Percentiles rank a stretch among this genome's conserved stretches.
Conservation (phyloP, 2,329 filamentous ascomycete genomes). For the Talaromyces funiculosus region DNA sequence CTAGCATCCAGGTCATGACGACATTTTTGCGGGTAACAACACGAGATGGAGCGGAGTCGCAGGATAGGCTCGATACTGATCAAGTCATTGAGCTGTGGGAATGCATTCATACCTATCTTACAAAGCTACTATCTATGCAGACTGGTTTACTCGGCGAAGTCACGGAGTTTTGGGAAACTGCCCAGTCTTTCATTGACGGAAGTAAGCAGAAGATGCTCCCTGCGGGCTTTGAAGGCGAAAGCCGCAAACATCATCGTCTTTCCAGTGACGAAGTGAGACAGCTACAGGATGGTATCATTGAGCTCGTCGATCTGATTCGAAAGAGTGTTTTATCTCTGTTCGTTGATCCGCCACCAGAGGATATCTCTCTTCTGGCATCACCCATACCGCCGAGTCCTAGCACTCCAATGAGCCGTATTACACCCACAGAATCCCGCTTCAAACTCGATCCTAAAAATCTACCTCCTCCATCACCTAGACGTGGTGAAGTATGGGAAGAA, state of each 20-base stretch:
- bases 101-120: conserved; percentile 70
- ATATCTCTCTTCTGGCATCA: conserved; percentile 81
- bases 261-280: conserved; percentile 64
- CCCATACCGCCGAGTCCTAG: conserved; percentile 64
- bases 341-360: conserved; percentile 79
- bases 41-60: conserved; percentile 59
- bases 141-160: conserved; percentile 83
- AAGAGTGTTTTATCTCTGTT: conserved; percentile 79
- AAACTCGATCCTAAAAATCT: conserved; percentile 72
- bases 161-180: conserved; percentile 87
- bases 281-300: conserved; percentile 69
- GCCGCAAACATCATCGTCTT: conserved; percentile 72
- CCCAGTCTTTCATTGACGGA: conserved; percentile 83
- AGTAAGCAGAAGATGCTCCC: conserved; percentile 76
- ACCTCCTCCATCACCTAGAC: conserved; percentile 69
- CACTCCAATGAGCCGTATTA: conserved; percentile 55
- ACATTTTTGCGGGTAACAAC: conserved; percentile 69
- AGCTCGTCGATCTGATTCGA: conserved; percentile 77
- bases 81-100: conserved; percentile 91
- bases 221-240: conserved; percentile 73
- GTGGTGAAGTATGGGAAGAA: conserved; percentile 84
- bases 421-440: conserved; percentile 65
- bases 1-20: conserved; percentile 62
- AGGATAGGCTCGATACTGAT: conserved; percentile 65
- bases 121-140: conserved; percentile 63